Conservation (phyloP, 2,329 filamentous ascomycete species). For the Chaetomiaceae sp. region DNA sequence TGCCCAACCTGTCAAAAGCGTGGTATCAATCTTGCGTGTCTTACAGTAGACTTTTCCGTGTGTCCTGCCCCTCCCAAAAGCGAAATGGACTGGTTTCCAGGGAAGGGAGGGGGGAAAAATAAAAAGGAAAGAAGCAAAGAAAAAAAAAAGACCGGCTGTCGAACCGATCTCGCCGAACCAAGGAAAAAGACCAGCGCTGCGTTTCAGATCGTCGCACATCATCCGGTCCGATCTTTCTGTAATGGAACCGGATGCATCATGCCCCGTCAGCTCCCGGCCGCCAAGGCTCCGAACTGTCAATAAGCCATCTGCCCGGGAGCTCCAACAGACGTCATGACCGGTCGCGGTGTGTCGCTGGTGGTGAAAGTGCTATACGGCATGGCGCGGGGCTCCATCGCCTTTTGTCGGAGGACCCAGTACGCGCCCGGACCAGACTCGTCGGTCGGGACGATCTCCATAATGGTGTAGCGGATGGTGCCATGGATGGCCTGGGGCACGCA, state of each 20-base stretch:
- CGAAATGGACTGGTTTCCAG: constrained; percentile 3
- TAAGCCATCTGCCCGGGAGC: constrained; percentile 8
- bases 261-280: background rate
- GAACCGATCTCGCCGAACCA: background rate
- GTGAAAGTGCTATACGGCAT: constrained; percentile 16
- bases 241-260: background rate
- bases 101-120: background rate
- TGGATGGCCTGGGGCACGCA: constrained; percentile 22
- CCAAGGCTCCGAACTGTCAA: background rate
- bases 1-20: background rate
- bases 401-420: constrained; percentile 20
- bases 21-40: constrained; percentile 19
- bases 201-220: background rate
- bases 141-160: background rate
- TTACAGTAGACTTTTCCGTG: constrained; percentile 6
- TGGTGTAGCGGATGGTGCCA: constrained; percentile 22
- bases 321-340: constrained; percentile 17
- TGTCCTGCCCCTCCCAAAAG: background rate
- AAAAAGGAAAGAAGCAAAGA: background rate
- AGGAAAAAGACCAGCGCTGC: background rate
- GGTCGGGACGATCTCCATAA: constrained; percentile 22
- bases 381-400: constrained; percentile 12
- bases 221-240: background rate
- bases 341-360: constrained; percentile 24
- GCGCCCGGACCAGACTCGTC: constrained; percentile 11